Percentiles rank a stretch among this genome's conserved stretches.
Evolutionary conservation across 768 basidiomycete species (phyloP).

Genomic region (Serpula lacrymans): DNA sequence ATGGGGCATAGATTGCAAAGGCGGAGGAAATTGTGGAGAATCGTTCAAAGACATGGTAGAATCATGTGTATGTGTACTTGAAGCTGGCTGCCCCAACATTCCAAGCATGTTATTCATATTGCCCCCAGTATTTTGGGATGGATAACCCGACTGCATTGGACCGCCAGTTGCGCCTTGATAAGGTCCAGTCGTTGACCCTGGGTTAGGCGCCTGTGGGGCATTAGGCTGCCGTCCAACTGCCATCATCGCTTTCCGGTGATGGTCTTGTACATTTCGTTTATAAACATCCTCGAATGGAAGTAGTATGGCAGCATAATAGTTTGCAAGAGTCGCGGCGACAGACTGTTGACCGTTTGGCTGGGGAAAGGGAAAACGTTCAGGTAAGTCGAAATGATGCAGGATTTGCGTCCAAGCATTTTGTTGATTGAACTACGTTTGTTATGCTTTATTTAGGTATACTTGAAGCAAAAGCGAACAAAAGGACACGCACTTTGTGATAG

Average conservation of each 20-base stretch:
- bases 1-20: constrained; percentile 27
- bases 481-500: constrained; percentile 50
- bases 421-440: constrained; percentile 38
- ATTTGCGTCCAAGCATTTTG: constrained; percentile 57
- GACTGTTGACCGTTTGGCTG: constrained; percentile 45
- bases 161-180: constrained; percentile 18
- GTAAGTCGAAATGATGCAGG: constrained; percentile 56
- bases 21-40: constrained; percentile 20
- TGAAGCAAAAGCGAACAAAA: constrained; percentile 11
- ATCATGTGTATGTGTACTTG: constrained; percentile 18
- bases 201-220: constrained; percentile 8
- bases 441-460: constrained; percentile 11
- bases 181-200: constrained; percentile 9
- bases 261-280: constrained; percentile 56
- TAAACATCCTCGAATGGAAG: constrained; percentile 72
- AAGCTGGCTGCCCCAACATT: constrained; percentile 20
- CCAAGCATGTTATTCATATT: constrained; percentile 19
- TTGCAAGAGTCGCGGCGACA: constrained; percentile 48
- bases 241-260: constrained; percentile 53
- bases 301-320: constrained; percentile 61
- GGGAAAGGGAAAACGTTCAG: constrained; percentile 49
- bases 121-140: background rate
- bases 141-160: constrained; percentile 2
- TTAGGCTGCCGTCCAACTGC: constrained; percentile 33
- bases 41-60: constrained; percentile 15